phyloP scores from a whole-genome alignment of 768 basidiomycete species.

The Amyloporia xantha region DNA sequence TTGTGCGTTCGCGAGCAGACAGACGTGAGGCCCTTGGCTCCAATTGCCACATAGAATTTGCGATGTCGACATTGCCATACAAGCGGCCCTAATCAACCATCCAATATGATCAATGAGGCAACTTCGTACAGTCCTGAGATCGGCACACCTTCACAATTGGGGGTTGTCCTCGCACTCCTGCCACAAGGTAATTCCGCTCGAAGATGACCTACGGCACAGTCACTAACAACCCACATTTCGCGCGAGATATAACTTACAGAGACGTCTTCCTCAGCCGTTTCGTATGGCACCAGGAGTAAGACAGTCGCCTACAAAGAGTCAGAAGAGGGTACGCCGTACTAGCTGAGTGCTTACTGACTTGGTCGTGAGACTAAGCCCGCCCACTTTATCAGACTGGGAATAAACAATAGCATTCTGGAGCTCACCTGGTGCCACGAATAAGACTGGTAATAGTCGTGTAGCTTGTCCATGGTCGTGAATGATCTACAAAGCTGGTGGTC shows the following conservation, averaged over 20 bases:
- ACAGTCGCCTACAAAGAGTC: constrained; percentile 56
- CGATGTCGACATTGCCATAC: constrained; percentile 61
- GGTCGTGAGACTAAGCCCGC: constrained; percentile 91
- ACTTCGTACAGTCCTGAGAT: not conserved
- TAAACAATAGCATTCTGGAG: too few relatives aligned
- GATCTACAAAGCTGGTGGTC: not conserved
- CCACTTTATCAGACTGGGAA: too few relatives aligned
- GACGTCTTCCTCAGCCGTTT: constrained; percentile 65
- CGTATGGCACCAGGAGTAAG: constrained; percentile 65
- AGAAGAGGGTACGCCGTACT: too few relatives aligned
- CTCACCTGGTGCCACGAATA: constrained; percentile 88
- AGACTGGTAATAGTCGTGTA: constrained; percentile 28
- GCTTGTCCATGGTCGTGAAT: constrained; percentile 17
- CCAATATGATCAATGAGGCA: not conserved
- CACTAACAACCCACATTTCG: not conserved
- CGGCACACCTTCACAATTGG: constrained; percentile 64
- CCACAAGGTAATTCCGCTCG: constrained; percentile 64
- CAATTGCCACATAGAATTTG: constrained; percentile 72
- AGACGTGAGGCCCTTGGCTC: constrained; percentile 55
- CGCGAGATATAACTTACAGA: constrained; percentile 35
- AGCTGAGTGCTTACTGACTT: constrained; percentile 54
- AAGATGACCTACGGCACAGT: constrained; percentile 51
- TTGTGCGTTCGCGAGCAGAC: constrained; percentile 63
- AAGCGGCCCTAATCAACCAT: constrained; percentile 54
- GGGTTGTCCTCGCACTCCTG: constrained; percentile 62